Evolutionary conservation across 208 protist genomes (phyloP), one percentile per base, ranked within the genome.

Genomic region (Crithidia bombi): DNA sequence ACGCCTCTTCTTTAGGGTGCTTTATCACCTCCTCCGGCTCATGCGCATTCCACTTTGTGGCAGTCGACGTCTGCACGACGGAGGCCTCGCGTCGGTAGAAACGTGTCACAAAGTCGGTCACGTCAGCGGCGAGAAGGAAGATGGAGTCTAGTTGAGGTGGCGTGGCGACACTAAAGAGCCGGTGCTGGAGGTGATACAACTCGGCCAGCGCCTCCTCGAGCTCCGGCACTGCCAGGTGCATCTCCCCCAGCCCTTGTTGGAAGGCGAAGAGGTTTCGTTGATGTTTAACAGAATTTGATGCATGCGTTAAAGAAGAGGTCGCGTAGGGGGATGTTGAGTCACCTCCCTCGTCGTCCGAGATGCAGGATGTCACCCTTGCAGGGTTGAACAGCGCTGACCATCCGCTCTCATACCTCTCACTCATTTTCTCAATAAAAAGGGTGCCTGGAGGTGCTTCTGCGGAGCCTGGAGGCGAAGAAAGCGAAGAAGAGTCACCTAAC

Each of bases 141-240:
- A 86, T 26, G 25, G 57, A 65, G 47, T 86, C 81, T 2, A 86
- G 63, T 54, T 82, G 70, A 15, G 75, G 63, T 5, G 81, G 72
- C 12, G 71, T 39, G 17, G 73, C 75, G 21, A 68, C 63, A 11
- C 81, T 76, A 51, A 82, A 86, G 51, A 82, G 79, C 19, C 52
- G 51, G 17, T 61, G 39, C 35, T 78, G 47, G 2, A 70, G 61
- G 2, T 38, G 38, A 0, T 54, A 72, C 19, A 82, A 69, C 6
- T 56, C 38, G 0, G 35, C 49, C 1, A 68, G 62, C 19, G 65
- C 64, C 14, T 47, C 56, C 26, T 86, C 73, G 35, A 82, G 69
- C 50, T 75, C 28, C 26, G 66, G 64, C 28, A 76, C 46, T 15
- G 67, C 56, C 30, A 82, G 12, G 14, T 43, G 47, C 23, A 56